Evolutionary conservation across 208 protist genomes (phyloP).

Genomic region (Acanthamoeba sp.): DNA sequence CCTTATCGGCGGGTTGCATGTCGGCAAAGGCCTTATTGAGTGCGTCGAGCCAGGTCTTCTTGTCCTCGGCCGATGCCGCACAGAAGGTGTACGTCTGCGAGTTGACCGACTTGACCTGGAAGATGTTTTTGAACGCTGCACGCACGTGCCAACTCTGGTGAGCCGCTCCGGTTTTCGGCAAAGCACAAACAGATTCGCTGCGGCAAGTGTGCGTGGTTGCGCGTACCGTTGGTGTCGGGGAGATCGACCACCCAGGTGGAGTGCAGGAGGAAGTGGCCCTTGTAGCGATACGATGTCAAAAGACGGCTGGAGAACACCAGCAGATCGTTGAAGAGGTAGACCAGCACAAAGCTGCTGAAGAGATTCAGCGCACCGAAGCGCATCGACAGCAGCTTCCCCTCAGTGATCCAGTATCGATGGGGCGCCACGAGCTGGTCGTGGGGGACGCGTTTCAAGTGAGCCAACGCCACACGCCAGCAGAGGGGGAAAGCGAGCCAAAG

Average conservation of each 20-base stretch:
- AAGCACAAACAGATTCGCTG: no score
- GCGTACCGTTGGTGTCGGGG: constrained; percentile 64
- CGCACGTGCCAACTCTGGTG: no score
- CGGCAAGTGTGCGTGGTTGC: background rate
- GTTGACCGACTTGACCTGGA: constrained; percentile 65
- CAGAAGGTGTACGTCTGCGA: constrained; percentile 57
- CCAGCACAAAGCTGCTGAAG: constrained; percentile 38
- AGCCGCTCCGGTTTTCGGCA: no score
- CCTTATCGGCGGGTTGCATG: constrained; percentile 52
- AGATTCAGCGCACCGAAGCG: constrained; percentile 44
- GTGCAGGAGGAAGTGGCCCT: constrained; percentile 65
- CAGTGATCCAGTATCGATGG: constrained; percentile 53
- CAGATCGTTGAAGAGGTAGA: constrained; percentile 68
- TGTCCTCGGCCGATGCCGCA: constrained; percentile 47
- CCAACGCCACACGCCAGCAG: no score
- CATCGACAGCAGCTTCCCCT: constrained; percentile 59
- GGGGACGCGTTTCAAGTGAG: no score
- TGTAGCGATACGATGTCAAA: constrained; percentile 49
- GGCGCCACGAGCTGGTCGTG: constrained; percentile 32
- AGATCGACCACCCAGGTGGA: constrained; percentile 64
- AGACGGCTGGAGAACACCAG: constrained; percentile 48
- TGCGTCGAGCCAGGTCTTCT: constrained; percentile 56
- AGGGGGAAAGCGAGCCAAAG: background rate
- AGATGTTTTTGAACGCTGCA: constrained; percentile 68
- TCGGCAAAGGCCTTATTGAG: constrained; percentile 63